Percentiles rank a stretch among this genome's conserved stretches.
Conservation (phyloP, 805 yeast genomes). For the Yarrowia deformans region DNA sequence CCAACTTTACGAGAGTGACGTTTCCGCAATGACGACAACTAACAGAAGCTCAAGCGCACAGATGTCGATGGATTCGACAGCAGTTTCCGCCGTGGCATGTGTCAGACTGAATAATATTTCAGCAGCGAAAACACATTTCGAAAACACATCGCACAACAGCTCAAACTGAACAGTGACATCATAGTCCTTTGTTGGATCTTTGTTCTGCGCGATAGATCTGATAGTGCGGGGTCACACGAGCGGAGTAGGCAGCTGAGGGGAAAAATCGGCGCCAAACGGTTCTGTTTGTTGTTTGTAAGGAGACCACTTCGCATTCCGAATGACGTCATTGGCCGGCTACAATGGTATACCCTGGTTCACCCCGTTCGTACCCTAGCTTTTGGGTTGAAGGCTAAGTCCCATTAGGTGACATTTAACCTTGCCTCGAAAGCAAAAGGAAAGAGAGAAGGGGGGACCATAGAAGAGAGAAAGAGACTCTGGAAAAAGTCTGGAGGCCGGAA, state of each 20-base stretch:
- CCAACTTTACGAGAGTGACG: background rate
- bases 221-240: conserved; percentile 21
- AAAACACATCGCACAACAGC: background rate
- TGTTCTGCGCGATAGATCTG: background rate
- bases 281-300: background rate
- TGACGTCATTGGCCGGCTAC: conserved; percentile 5
- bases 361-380: background rate
- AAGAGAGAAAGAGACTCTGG: background rate
- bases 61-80: background rate
- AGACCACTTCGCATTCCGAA: background rate
- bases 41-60: background rate
- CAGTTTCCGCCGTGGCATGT: background rate
- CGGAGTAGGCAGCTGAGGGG: background rate
- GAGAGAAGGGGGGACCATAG: background rate
- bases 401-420: conserved; percentile 22
- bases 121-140: no score
- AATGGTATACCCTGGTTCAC: background rate
- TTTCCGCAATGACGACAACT: no score
- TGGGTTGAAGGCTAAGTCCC: conserved; percentile 8
- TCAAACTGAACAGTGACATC: background rate
- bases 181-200: background rate
- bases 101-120: background rate
- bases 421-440: background rate
- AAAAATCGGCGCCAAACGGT: background rate
- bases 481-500: background rate